A percentile compares a stretch with the other conserved stretches of the same genome.
phyloP scores from a whole-genome alignment of 306 rosid species.

The Corylus avellana region DNA sequence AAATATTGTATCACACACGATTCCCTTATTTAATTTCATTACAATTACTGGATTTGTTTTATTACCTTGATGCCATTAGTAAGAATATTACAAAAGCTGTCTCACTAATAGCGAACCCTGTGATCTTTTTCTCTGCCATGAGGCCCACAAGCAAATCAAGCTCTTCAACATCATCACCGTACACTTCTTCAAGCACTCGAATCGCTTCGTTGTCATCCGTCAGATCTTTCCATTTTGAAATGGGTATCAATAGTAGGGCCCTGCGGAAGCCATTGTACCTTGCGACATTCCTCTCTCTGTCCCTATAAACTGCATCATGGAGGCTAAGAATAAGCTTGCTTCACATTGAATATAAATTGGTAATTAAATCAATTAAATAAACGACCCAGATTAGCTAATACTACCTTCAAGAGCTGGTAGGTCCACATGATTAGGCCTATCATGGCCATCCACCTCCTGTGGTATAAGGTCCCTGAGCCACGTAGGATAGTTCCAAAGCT shows the following conservation, averaged over 20 bases:
- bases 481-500: slow-evolving; percentile 60
- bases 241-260: slow-evolving; percentile 44
- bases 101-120: slow-evolving; percentile 65
- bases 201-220: slow-evolving; percentile 55
- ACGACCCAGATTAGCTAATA: not conserved
- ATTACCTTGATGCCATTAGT: slow-evolving; percentile 58
- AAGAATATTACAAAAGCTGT: slow-evolving; percentile 58
- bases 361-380: not conserved
- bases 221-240: slow-evolving; percentile 58
- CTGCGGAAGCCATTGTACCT: slow-evolving; percentile 63
- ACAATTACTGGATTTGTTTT: too few species aligned
- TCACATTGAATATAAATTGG: not conserved
- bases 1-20: too few species aligned
- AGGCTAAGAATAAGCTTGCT: not conserved
- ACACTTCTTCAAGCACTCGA: slow-evolving; percentile 42
- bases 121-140: slow-evolving; percentile 69
- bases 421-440: slow-evolving; percentile 58
- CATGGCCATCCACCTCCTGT: slow-evolving; percentile 48
- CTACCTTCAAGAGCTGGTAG: slow-evolving; percentile 61
- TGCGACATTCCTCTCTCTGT: slow-evolving; percentile 57
- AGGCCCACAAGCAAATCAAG: slow-evolving; percentile 60
- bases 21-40: too few species aligned
- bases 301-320: slow-evolving; percentile 55
- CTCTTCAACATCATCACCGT: slow-evolving; percentile 59
- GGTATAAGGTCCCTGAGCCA: slow-evolving; percentile 43